Percentiles rank a stretch among this genome's conserved stretches.
Conservation (phyloP, 768 basidiomycete species). For the Neoboletus brunneissimus region DNA sequence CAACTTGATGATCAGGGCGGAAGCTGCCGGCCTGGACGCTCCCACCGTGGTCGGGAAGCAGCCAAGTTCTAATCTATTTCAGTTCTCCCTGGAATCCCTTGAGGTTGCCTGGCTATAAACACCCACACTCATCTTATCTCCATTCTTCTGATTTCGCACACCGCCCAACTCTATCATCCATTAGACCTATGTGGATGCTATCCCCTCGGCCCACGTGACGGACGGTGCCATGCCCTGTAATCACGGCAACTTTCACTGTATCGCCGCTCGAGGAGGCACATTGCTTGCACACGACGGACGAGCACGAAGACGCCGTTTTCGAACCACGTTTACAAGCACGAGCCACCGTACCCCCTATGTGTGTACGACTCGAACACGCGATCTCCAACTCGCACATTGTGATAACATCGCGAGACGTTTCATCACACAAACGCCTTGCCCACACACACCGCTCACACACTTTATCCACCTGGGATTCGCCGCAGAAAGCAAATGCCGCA, state of each 20-base stretch:
- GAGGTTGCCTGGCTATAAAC: no score
- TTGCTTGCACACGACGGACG: background rate
- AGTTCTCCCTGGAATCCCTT: background rate
- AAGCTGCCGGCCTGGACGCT: background rate
- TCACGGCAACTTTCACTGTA: conserved; percentile 3
- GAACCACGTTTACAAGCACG: background rate
- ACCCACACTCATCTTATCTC: background rate
- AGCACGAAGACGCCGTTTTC: background rate
- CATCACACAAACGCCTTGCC: background rate
- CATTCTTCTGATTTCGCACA: background rate
- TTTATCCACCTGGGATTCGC: background rate
- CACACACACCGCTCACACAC: background rate
- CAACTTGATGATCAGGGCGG: background rate
- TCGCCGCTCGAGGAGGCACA: background rate
- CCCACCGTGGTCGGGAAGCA: background rate
- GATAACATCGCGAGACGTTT: background rate
- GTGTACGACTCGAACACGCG: background rate
- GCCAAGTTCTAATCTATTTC: background rate
- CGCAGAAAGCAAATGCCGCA: background rate
- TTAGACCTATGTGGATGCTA: background rate
- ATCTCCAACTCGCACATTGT: background rate
- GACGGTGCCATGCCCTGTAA: background rate
- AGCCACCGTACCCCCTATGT: background rate
- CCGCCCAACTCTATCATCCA: conserved; percentile 3
- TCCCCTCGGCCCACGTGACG: conserved; percentile 8